phyloP scores from a whole-genome alignment of 257 asterid genomes.

The Salvia hispanica region DNA sequence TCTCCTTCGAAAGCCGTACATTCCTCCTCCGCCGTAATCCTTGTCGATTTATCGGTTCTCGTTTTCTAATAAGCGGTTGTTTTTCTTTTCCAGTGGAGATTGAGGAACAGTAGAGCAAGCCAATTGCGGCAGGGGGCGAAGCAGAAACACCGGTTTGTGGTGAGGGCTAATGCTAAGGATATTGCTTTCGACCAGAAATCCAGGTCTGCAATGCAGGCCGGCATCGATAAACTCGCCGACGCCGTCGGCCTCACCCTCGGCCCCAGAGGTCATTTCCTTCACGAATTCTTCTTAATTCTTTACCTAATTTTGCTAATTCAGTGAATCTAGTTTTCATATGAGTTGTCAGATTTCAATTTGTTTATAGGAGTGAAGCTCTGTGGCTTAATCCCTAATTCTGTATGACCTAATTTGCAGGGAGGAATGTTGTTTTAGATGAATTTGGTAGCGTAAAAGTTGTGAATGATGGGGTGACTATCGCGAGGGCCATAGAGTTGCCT shows the following conservation, averaged over 20 bases:
- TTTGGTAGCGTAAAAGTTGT: constrained; percentile 89
- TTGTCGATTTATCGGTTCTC: constrained; percentile 1
- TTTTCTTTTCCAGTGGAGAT: constrained; percentile 45
- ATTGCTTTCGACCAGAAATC: constrained; percentile 91
- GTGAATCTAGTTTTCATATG: not conserved
- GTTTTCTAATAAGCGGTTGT: not conserved
- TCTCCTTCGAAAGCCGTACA: constrained; percentile 63
- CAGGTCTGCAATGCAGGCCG: constrained; percentile 86
- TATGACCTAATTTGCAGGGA: constrained; percentile 45
- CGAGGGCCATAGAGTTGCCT: constrained; percentile 86
- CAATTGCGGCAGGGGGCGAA: constrained; percentile 73
- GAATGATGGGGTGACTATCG: constrained; percentile 89
- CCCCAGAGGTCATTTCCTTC: constrained; percentile 70
- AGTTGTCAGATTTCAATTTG: too few species aligned
- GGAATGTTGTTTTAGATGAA: constrained; percentile 95
- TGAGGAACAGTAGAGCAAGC: constrained; percentile 57
- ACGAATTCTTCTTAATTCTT: not conserved
- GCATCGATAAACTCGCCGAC: constrained; percentile 93
- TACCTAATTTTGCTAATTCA: not conserved
- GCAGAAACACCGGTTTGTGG: constrained; percentile 62
- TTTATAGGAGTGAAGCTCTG: too few species aligned
- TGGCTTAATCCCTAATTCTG: too few species aligned
- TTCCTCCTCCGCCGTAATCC: not conserved
- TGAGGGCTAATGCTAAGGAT: constrained; percentile 85
- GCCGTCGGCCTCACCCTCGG: constrained; percentile 95